Conservation (phyloP, 371 early-diverging fungal species). For the Syncephalis fuscata region DNA sequence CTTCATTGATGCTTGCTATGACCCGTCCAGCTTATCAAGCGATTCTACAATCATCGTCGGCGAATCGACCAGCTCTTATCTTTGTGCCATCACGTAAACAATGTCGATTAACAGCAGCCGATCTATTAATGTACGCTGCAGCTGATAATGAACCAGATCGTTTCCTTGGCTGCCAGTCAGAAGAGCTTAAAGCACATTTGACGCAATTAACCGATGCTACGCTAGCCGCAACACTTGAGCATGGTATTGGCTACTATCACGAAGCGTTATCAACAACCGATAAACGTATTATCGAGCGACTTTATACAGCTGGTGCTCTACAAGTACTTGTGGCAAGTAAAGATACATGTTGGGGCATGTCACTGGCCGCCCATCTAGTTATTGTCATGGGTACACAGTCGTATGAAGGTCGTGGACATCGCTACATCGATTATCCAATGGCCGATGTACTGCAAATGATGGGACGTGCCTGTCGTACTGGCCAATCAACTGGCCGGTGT, state of each 20-base stretch:
- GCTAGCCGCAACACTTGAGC: slow-evolving; percentile 47
- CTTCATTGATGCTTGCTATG: slow-evolving; percentile 90
- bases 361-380: slow-evolving; percentile 62
- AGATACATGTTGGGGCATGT: slow-evolving; percentile 82
- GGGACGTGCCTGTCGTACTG: slow-evolving; percentile 70
- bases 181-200: slow-evolving; percentile 41
- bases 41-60: slow-evolving; percentile 36
- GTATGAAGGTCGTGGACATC: slow-evolving; percentile 84
- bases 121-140: slow-evolving; percentile 59
- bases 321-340: slow-evolving; percentile 81
- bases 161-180: slow-evolving; percentile 50
- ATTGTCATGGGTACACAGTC: slow-evolving; percentile 94
- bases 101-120: slow-evolving; percentile 71
- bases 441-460: slow-evolving; percentile 94
- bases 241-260: slow-evolving; percentile 84
- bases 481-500: slow-evolving; percentile 52
- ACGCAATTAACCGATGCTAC: slow-evolving; percentile 50
- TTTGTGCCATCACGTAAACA: slow-evolving; percentile 90
- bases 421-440: slow-evolving; percentile 87
- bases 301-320: slow-evolving; percentile 65
- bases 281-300: slow-evolving; percentile 46
- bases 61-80: slow-evolving; percentile 53
- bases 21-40: slow-evolving; percentile 75
- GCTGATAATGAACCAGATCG: slow-evolving; percentile 55
- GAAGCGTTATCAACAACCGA: slow-evolving; percentile 67